These are phyloP conservation scores for Groenewaldozyma tartarivorans DNA, from an alignment of 805 yeast species.

Conservation along the genomic window DNA sequence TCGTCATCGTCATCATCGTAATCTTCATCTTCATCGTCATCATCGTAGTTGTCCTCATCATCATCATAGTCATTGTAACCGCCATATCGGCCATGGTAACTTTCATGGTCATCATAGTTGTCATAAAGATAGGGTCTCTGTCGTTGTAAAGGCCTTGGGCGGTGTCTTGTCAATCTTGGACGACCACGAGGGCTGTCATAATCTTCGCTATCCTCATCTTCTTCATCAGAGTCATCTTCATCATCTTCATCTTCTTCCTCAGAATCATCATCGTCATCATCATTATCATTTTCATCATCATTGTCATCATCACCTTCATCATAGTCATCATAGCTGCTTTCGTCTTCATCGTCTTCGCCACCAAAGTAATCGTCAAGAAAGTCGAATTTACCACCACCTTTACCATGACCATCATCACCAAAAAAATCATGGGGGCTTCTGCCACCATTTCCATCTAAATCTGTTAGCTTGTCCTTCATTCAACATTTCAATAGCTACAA, in stretches of 20 bases:
- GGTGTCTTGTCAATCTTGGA: background rate
- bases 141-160: background rate
- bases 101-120: background rate
- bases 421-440: background rate
- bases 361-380: constrained; percentile 2
- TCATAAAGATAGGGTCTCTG: background rate
- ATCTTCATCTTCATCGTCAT: background rate
- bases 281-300: background rate
- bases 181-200: background rate
- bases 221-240: constrained; percentile 2
- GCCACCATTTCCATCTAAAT: background rate
- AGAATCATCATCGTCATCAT: constrained; percentile 2
- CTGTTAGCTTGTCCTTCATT: background rate
- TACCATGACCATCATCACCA: background rate
- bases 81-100: background rate
- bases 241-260: constrained; percentile 4
- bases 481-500: too few species aligned
- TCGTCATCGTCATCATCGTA: constrained; percentile 3
- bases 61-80: background rate
- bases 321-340: background rate
- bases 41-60: constrained; percentile 1
- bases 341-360: constrained; percentile 1
- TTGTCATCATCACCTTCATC: constrained; percentile 4
- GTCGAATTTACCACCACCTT: background rate
- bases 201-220: background rate